phyloP scores from a whole-genome alignment of 2,329 filamentous ascomycete species.

The Aspergillus ibericus region DNA sequence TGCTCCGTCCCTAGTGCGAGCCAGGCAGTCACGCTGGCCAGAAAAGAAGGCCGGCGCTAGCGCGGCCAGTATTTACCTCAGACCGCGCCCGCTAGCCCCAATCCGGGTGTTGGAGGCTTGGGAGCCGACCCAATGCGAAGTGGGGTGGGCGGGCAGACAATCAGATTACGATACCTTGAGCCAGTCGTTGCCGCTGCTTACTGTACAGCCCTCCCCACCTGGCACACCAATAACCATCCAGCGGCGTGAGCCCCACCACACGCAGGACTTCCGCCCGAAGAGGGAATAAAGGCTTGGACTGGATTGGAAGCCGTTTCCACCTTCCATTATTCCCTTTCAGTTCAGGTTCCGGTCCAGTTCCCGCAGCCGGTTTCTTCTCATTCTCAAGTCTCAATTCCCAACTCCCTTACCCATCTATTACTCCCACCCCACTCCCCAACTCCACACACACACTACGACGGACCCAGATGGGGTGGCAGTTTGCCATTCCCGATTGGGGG shows the following conservation, averaged over 20 bases:
- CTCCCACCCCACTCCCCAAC: neutral
- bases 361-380: neutral
- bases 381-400: neutral
- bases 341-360: neutral
- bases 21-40: neutral
- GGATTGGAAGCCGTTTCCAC: constrained; percentile 12
- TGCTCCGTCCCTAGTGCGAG: neutral
- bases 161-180: constrained; percentile 1
- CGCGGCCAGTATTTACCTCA: constrained; percentile 14
- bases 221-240: constrained; percentile 3
- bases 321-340: neutral
- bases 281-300: neutral
- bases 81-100: neutral
- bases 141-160: constrained; percentile 12
- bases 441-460: no score
- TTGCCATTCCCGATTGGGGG: constrained; percentile 9
- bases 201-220: constrained; percentile 11
- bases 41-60: constrained; percentile 10
- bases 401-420: neutral
- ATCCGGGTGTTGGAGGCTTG: constrained; percentile 3
- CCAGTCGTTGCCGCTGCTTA: constrained; percentile 18
- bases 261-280: neutral
- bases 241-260: neutral
- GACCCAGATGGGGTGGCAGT: neutral
- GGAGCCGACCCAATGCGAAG: constrained; percentile 20